A percentile compares a stretch with the other conserved stretches of the same genome.
These are phyloP conservation scores for Entomortierella parvispora DNA, from an alignment of 192 early-diverging fungal species.

Conservation along the genomic window DNA sequence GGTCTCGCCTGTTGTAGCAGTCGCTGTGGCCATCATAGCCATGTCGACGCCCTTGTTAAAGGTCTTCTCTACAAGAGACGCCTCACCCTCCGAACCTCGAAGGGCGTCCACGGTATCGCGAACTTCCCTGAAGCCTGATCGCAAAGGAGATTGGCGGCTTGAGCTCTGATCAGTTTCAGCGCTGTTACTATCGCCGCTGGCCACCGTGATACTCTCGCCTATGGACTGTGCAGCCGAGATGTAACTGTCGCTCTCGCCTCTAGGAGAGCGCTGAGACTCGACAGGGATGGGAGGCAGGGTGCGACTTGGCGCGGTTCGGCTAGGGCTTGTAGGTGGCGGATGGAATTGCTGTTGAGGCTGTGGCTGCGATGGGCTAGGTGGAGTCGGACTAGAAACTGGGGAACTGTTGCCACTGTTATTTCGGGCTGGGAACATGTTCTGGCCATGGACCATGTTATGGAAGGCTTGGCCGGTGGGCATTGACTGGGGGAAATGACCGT, in stretches of 20 bases:
- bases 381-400: neutral
- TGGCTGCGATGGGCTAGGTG: neutral
- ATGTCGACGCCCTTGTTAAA: conserved; percentile 16
- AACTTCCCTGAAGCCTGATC: conserved; percentile 19
- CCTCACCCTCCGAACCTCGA: neutral
- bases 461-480: conserved; percentile 22
- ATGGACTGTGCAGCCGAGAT: neutral
- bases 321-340: neutral
- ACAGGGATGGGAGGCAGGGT: neutral
- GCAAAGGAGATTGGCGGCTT: neutral
- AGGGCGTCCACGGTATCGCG: conserved; percentile 14
- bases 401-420: conserved; percentile 5
- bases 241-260: neutral
- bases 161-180: neutral
- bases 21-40: conserved; percentile 1
- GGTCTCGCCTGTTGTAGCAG: neutral
- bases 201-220: neutral
- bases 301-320: neutral
- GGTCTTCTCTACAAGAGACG: conserved; percentile 1
- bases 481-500: conserved; percentile 1
- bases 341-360: neutral
- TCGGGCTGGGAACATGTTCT: conserved; percentile 17
- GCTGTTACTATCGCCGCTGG: neutral
- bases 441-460: conserved; percentile 18
- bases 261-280: neutral